Conservation (phyloP, 345 rosid species). For the Eucalyptus pumila region DNA sequence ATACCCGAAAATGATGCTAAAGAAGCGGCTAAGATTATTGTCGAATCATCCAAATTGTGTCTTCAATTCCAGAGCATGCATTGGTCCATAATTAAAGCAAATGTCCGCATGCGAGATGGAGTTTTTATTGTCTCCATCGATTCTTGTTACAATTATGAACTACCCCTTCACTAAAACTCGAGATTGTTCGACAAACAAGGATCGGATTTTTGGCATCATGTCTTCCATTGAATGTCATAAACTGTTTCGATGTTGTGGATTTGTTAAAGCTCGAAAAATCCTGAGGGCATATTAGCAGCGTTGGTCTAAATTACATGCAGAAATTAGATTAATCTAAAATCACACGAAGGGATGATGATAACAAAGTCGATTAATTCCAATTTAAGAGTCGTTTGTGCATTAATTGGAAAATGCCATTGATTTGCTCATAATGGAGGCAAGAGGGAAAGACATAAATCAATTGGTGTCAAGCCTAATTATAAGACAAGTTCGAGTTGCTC, state of each 20-base stretch:
- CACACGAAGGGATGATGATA: neutral
- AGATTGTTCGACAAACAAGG: neutral
- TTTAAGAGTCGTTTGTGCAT: neutral
- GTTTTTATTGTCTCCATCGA: neutral
- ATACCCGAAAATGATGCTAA: neutral
- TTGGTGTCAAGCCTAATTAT: neutral
- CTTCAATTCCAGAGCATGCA: neutral
- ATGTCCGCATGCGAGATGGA: neutral
- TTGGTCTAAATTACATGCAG: neutral
- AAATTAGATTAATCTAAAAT: neutral
- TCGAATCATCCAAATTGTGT: neutral
- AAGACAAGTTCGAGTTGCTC: neutral
- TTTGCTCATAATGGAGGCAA: neutral
- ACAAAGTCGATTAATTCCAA: neutral
- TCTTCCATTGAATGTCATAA: neutral
- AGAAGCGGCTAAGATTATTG: neutral
- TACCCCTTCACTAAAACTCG: neutral
- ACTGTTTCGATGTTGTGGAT: neutral
- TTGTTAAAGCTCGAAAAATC: neutral
- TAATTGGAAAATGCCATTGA: neutral
- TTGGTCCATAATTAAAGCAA: neutral
- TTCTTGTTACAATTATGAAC: neutral
- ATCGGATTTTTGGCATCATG: neutral
- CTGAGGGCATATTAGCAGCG: neutral
- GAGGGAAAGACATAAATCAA: neutral